Evolutionary conservation across 164 flowering plant species (phyloP).

Genomic region (Sextonia rubra): DNA sequence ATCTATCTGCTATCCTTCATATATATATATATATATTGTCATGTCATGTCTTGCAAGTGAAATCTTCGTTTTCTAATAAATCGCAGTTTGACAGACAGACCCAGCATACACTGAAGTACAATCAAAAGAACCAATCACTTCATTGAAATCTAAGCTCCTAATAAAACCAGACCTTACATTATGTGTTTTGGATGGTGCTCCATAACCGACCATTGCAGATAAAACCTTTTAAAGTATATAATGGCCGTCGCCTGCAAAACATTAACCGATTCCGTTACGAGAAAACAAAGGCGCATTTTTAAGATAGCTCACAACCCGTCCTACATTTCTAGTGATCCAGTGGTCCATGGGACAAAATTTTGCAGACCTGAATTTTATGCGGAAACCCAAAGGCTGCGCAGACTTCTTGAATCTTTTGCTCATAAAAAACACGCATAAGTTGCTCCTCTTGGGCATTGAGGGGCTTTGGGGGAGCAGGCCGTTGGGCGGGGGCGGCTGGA

Average conservation of each 20-base stretch:
- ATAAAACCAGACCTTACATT: conserved; percentile 48
- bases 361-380: conserved; percentile 85
- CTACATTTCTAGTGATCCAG: not conserved
- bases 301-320: not conserved
- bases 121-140: not conserved
- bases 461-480: conserved; percentile 73
- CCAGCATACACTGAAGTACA: not conserved
- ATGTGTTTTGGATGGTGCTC: conserved; percentile 92
- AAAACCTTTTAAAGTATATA: conserved; percentile 89
- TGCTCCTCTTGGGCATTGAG: conserved; percentile 81
- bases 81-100: too few relatives aligned
- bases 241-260: conserved; percentile 84
- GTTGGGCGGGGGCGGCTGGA: conserved; percentile 46
- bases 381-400: conserved; percentile 91
- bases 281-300: not conserved
- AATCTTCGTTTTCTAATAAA: too few relatives aligned
- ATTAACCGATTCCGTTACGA: conserved; percentile 10
- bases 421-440: conserved; percentile 75
- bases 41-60: too few relatives aligned
- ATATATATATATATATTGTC: too few relatives aligned
- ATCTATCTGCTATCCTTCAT: too few relatives aligned
- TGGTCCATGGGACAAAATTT: conserved; percentile 1
- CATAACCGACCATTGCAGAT: conserved; percentile 97
- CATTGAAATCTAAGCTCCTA: not conserved
- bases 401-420: conserved; percentile 88